Conservation (phyloP, 202 grass and related monocot species). For the Saccharum hybrid region DNA sequence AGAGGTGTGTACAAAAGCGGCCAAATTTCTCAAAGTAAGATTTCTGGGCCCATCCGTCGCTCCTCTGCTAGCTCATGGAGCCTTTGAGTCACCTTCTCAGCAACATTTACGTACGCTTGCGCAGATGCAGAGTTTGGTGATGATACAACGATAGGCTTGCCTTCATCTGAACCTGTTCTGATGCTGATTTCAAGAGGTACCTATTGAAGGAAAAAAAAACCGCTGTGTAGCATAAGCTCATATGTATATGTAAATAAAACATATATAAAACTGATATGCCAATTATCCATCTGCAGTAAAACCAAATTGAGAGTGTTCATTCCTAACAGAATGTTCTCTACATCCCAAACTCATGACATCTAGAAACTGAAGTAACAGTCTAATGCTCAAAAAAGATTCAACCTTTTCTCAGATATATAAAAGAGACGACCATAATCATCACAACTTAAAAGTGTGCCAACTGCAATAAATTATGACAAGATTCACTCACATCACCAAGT, state of each 20-base stretch:
- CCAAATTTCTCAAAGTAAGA: conserved; percentile 60
- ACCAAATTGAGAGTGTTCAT: neutral
- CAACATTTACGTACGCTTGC: conserved; percentile 65
- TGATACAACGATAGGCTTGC: conserved; percentile 73
- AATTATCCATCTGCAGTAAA: neutral
- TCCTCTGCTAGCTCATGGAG: conserved; percentile 76
- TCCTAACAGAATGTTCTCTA: neutral
- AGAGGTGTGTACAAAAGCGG: neutral
- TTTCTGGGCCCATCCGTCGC: conserved; percentile 56
- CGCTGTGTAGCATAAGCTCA: neutral
- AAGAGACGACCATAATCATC: neutral
- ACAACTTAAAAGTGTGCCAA: neutral
- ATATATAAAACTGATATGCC: neutral
- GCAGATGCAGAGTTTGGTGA: conserved; percentile 66
- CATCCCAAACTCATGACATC: conserved; percentile 6
- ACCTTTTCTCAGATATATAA: neutral
- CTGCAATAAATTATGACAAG: neutral
- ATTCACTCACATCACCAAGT: conserved; percentile 78
- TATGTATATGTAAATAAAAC: conserved; percentile 12
- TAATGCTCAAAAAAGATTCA: neutral
- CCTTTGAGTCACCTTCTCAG: conserved; percentile 69
- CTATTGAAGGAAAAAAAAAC: conserved; percentile 43
- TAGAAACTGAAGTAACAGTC: conserved; percentile 12
- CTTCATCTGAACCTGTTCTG: conserved; percentile 79
- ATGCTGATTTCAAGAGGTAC: conserved; percentile 88